A percentile compares a stretch with the other conserved stretches of the same genome.
These are phyloP conservation scores for Cajanus cajan DNA, from an alignment of 306 rosid genomes.

Conservation along the genomic window DNA sequence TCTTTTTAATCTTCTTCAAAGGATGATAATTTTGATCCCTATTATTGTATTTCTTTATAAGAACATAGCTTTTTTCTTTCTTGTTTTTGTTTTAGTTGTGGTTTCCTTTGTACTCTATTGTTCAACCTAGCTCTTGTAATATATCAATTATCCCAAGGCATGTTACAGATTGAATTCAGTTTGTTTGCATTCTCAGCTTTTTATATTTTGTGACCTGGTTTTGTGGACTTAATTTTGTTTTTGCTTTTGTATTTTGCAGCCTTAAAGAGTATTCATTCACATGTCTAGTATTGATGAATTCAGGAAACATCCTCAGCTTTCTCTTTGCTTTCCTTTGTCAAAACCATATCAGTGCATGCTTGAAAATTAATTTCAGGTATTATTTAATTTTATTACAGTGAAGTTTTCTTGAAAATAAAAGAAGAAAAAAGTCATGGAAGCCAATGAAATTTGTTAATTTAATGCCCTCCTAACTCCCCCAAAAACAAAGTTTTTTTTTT, in stretches of 20 bases:
- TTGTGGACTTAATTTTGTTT: slow-evolving; percentile 16
- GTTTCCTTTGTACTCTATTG: slow-evolving; percentile 83
- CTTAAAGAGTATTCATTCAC: slow-evolving; percentile 79
- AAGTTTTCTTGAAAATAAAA: not conserved
- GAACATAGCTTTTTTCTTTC: slow-evolving; percentile 27
- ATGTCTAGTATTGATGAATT: slow-evolving; percentile 91
- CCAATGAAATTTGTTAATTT: not conserved
- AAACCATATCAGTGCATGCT: slow-evolving; percentile 42
- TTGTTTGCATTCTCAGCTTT: not conserved
- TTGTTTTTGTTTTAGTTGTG: slow-evolving; percentile 63
- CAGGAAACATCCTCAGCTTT: slow-evolving; percentile 80
- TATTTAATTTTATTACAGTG: slow-evolving; percentile 18
- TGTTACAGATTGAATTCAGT: slow-evolving; percentile 15
- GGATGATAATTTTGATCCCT: not conserved
- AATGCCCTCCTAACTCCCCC: not conserved
- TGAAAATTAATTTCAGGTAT: slow-evolving; percentile 55
- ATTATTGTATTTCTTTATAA: not conserved
- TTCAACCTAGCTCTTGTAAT: slow-evolving; percentile 35
- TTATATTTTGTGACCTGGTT: not conserved
- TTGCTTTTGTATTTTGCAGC: slow-evolving; percentile 48
- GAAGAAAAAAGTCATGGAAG: not conserved
- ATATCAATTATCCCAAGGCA: slow-evolving; percentile 58
- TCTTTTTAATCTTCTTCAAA: not conserved
- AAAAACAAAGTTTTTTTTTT: too few species aligned
- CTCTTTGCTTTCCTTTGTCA: slow-evolving; percentile 89